These are phyloP conservation scores for Neurospora sp. DNA, from an alignment of 495 filamentous ascomycete genomes.

Conservation along the genomic window DNA sequence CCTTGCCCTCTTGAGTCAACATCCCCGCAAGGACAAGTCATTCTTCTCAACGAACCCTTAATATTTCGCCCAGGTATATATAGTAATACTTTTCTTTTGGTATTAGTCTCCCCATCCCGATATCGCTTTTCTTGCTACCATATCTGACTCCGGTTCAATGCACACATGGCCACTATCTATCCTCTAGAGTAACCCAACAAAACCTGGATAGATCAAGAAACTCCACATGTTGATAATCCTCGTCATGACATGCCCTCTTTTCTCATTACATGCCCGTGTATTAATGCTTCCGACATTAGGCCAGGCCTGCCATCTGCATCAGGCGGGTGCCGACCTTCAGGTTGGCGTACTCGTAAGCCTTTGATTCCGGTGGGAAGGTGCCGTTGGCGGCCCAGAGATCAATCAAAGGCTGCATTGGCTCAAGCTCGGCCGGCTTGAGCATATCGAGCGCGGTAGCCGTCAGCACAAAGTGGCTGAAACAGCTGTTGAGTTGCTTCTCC, in stretches of 20 bases:
- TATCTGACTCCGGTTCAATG: neutral
- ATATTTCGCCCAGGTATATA: neutral
- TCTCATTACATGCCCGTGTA: neutral
- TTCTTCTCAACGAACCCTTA: neutral
- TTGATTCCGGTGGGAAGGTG: slow-evolving; percentile 63
- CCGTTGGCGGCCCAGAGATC: slow-evolving; percentile 82
- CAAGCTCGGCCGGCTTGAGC: slow-evolving; percentile 71
- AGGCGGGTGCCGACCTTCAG: slow-evolving; percentile 34
- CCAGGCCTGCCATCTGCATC: slow-evolving; percentile 32
- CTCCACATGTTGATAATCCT: neutral
- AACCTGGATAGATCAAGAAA: neutral
- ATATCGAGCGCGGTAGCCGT: slow-evolving; percentile 78
- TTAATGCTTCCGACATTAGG: slow-evolving; percentile 3
- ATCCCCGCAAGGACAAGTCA: neutral
- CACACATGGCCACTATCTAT: neutral
- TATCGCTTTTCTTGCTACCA: neutral
- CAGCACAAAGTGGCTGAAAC: slow-evolving; percentile 86
- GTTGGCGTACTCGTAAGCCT: slow-evolving; percentile 47
- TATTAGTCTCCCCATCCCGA: neutral
- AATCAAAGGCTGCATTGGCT: slow-evolving; percentile 88
- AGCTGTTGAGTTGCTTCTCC: slow-evolving; percentile 84
- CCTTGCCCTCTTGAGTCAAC: neutral
- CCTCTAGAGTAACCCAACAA: neutral
- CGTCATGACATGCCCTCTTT: neutral
- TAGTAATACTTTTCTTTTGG: neutral